A percentile compares a stretch with the other conserved stretches of the same genome.
Evolutionary conservation across 768 basidiomycete species (phyloP).

Genomic region (Baorangia bicolor): DNA sequence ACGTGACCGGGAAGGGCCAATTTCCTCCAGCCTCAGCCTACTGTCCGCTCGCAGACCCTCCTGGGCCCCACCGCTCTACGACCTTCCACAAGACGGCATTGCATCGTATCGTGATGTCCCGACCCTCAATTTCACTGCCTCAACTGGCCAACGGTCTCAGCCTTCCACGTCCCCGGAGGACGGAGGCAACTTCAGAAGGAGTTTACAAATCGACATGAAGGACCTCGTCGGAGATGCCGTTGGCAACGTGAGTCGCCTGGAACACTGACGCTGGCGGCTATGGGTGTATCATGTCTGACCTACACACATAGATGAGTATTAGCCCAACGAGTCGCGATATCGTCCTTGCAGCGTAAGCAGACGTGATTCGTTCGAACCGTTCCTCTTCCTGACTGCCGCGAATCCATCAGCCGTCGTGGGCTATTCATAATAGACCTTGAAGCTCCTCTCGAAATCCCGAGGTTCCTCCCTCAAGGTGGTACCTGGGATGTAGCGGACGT

Average conservation of each 20-base stretch:
- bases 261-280: not conserved
- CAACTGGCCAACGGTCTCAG: constrained; percentile 12
- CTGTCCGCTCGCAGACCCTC: constrained; percentile 35
- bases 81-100: constrained; percentile 26
- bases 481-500: constrained; percentile 96
- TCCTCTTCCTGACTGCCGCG: not conserved
- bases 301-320: constrained; percentile 74
- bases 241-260: constrained; percentile 60
- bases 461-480: constrained; percentile 94
- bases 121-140: constrained; percentile 14
- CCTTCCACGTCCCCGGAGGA: constrained; percentile 46
- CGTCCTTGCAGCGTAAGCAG: constrained; percentile 79
- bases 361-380: not conserved
- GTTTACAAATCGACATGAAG: constrained; percentile 78
- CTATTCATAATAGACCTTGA: constrained; percentile 95
- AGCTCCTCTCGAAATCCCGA: constrained; percentile 79
- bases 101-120: constrained; percentile 34
- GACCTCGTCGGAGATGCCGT: constrained; percentile 77
- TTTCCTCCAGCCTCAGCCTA: constrained; percentile 31
- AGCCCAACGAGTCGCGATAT: constrained; percentile 87
- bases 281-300: constrained; percentile 5
- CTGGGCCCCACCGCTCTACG: constrained; percentile 33
- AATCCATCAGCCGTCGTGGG: constrained; percentile 63
- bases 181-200: constrained; percentile 54
- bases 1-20: constrained; percentile 24